Evolutionary conservation across 768 basidiomycete genomes (phyloP).

Genomic region (Suillus discolor): DNA sequence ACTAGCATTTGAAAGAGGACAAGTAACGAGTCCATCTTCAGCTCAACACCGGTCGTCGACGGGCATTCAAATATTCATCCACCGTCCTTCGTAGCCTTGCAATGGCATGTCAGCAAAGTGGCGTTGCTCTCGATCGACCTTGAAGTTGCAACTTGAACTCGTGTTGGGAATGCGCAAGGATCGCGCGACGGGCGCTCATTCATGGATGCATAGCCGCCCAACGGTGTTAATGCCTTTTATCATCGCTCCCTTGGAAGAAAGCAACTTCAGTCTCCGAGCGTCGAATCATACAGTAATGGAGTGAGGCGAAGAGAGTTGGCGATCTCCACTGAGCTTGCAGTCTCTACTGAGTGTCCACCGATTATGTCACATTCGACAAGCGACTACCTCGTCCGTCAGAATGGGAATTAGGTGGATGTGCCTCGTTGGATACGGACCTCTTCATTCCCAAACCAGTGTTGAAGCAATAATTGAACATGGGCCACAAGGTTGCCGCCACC

Average conservation of each 20-base stretch:
- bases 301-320: background rate
- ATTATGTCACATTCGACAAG: background rate
- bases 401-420: background rate
- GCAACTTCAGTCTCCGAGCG: too few species aligned
- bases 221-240: too few species aligned
- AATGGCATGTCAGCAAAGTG: background rate
- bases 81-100: background rate
- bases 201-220: too few species aligned
- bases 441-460: conserved; percentile 23
- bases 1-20: background rate
- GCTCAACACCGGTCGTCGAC: background rate
- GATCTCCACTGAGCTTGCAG: background rate
- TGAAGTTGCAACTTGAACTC: background rate
- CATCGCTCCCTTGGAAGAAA: too few species aligned
- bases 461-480: conserved; percentile 13
- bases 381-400: background rate
- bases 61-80: background rate
- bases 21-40: background rate
- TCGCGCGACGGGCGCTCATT: background rate
- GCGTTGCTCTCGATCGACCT: background rate
- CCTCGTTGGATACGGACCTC: conserved; percentile 30
- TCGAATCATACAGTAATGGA: too few species aligned
- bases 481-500: conserved; percentile 41
- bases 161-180: background rate
- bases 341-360: background rate